phyloP scores from a whole-genome alignment of 768 basidiomycete genomes.

The Pleurotus giganteus region DNA sequence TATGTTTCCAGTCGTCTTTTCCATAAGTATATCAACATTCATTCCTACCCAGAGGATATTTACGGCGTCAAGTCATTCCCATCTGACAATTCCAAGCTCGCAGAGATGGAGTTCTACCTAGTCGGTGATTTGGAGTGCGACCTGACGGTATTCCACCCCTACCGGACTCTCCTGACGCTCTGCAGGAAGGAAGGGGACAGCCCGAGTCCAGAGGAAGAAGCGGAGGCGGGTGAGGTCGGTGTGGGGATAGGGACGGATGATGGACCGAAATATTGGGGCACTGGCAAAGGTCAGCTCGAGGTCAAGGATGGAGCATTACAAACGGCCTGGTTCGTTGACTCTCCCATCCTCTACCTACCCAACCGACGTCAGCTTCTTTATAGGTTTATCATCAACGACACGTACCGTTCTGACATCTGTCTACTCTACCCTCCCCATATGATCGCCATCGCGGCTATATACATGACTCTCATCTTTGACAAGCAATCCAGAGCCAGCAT shows the following conservation, averaged over 20 bases:
- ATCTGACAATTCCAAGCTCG: slow-evolving; percentile 85
- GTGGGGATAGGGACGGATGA: slow-evolving; percentile 45
- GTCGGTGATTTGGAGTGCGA: slow-evolving; percentile 97
- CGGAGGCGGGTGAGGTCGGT: slow-evolving; percentile 59
- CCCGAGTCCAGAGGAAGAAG: slow-evolving; percentile 40
- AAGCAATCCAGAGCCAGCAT: slow-evolving; percentile 48
- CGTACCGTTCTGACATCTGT: slow-evolving; percentile 89
- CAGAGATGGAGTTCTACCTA: slow-evolving; percentile 99
- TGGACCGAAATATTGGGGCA: slow-evolving; percentile 75
- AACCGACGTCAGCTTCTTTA: no score
- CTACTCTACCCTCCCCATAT: slow-evolving; percentile 95
- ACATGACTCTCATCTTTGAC: slow-evolving; percentile 81
- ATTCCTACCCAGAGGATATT: slow-evolving; percentile 54
- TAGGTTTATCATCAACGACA: slow-evolving; percentile 98
- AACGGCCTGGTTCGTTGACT: slow-evolving; percentile 74
- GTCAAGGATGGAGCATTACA: slow-evolving; percentile 78
- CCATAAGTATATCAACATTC: no score
- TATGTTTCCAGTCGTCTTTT: slow-evolving; percentile 37
- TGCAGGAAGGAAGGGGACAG: slow-evolving; percentile 57
- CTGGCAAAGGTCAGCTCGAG: slow-evolving; percentile 75
- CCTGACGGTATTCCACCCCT: slow-evolving; percentile 91
- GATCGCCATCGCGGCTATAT: slow-evolving; percentile 89
- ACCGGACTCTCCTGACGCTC: slow-evolving; percentile 80
- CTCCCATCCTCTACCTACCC: background rate
- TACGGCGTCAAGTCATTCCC: slow-evolving; percentile 81